Percentiles rank a stretch among this genome's conserved stretches.
phyloP scores from a whole-genome alignment of 768 basidiomycete species.

The Tulasnella sp. region DNA sequence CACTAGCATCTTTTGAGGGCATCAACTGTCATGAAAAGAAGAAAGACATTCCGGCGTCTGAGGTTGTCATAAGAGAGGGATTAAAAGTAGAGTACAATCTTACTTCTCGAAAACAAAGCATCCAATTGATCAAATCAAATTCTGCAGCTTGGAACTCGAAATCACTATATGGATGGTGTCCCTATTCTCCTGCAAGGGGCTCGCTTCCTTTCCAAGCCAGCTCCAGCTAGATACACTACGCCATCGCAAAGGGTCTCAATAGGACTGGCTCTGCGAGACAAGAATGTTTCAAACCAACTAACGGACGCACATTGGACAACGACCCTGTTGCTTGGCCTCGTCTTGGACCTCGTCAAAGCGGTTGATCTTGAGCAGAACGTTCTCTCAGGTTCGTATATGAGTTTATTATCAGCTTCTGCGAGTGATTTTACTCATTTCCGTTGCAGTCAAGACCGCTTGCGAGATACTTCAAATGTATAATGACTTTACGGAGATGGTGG shows the following conservation, averaged over 20 bases:
- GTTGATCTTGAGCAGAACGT: constrained; percentile 33
- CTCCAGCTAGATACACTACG: neutral
- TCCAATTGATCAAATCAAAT: too few species aligned
- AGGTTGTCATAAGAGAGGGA: constrained; percentile 66
- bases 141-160: constrained; percentile 54
- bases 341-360: constrained; percentile 50
- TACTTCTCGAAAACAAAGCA: neutral
- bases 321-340: constrained; percentile 60
- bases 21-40: constrained; percentile 52
- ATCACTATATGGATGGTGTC: constrained; percentile 65
- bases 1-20: constrained; percentile 55
- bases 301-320: constrained; percentile 57
- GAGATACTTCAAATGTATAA: constrained; percentile 53
- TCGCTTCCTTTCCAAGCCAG: neutral
- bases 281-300: constrained; percentile 45
- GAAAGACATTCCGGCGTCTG: constrained; percentile 45
- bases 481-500: constrained; percentile 42
- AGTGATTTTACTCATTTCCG: constrained; percentile 12
- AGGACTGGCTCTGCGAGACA: constrained; percentile 61
- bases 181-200: constrained; percentile 50
- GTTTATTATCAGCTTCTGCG: constrained; percentile 33
- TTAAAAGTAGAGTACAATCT: constrained; percentile 39
- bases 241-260: constrained; percentile 6
- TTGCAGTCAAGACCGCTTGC: constrained; percentile 33
- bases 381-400: constrained; percentile 9